phyloP scores from a whole-genome alignment of 2,329 filamentous ascomycete species.

The Diplodia corticola region DNA sequence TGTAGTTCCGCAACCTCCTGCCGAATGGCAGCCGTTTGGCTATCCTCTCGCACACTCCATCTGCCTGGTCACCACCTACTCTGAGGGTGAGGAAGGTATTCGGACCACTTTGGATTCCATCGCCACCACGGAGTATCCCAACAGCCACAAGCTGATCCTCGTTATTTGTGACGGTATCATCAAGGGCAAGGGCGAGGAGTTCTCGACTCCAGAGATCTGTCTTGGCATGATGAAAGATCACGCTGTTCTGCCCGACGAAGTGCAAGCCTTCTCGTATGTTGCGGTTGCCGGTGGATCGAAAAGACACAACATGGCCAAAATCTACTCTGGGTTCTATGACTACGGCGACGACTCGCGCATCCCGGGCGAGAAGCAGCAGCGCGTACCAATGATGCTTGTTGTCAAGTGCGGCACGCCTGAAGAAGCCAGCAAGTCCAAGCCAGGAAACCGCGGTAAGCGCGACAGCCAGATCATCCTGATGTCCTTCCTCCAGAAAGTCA shows the following conservation, averaged over 20 bases:
- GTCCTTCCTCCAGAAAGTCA: slow-evolving; percentile 99
- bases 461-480: slow-evolving; percentile 99
- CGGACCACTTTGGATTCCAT: slow-evolving; percentile 94
- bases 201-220: slow-evolving; percentile 87
- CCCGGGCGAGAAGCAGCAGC: slow-evolving; percentile 83
- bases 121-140: slow-evolving; percentile 96
- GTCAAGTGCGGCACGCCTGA: slow-evolving; percentile 95
- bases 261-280: slow-evolving; percentile 90
- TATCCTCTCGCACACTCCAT: slow-evolving; percentile 92
- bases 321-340: slow-evolving; percentile 97
- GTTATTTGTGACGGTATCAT: slow-evolving; percentile 97
- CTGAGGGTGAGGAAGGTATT: slow-evolving; percentile 88
- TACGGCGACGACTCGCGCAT: slow-evolving; percentile 82
- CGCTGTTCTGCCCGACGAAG: slow-evolving; percentile 74
- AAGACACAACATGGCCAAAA: slow-evolving; percentile 99
- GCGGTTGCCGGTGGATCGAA: slow-evolving; percentile 94
- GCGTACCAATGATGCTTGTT: slow-evolving; percentile 95
- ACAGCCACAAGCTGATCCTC: slow-evolving; percentile 96
- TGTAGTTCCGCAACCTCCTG: slow-evolving; percentile 92
- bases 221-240: slow-evolving; percentile 94
- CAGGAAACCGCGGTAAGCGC: slow-evolving; percentile 96
- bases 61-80: slow-evolving; percentile 94
- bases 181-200: slow-evolving; percentile 85
- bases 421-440: slow-evolving; percentile 78
- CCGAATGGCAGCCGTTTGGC: slow-evolving; percentile 96